A percentile compares a stretch with the other conserved stretches of the same genome.
phyloP scores from a whole-genome alignment of 2,329 filamentous ascomycete species.

The Pestalotiopsis sp. region DNA sequence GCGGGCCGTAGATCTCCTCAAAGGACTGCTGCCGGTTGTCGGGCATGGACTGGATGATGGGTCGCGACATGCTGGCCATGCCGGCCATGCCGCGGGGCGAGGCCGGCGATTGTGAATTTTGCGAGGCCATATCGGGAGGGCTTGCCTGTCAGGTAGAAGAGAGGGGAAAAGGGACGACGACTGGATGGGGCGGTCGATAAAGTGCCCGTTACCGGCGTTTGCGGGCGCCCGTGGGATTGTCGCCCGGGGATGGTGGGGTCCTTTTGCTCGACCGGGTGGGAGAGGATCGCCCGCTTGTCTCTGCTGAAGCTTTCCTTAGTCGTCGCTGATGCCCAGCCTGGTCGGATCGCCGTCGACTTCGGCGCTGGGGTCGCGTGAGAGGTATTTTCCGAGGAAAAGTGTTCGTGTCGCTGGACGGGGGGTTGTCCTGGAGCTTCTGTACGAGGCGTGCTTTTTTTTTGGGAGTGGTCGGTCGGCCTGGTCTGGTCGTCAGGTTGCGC shows the following conservation, averaged over 20 bases:
- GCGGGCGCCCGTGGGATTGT: background rate
- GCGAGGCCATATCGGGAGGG: background rate
- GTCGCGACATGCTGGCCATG: constrained; percentile 43
- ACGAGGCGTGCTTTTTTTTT: background rate
- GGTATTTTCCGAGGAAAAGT: background rate
- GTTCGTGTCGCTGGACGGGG: background rate
- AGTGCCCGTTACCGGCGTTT: background rate
- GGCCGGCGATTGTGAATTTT: constrained; percentile 8
- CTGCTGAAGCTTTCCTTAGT: background rate
- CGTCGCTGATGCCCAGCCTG: background rate
- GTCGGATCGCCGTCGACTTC: background rate
- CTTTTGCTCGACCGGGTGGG: background rate
- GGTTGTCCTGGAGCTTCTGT: background rate
- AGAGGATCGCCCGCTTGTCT: background rate
- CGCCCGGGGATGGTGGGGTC: background rate
- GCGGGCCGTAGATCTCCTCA: constrained; percentile 97
- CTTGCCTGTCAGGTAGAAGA: background rate
- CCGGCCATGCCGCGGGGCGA: constrained; percentile 31
- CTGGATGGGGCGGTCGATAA: background rate
- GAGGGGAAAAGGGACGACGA: background rate
- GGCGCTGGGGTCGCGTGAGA: background rate
- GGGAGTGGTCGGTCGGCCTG: background rate
- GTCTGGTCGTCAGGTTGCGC: background rate
- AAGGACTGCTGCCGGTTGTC: constrained; percentile 89
- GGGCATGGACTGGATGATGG: constrained; percentile 68